Evolutionary conservation across 768 basidiomycete genomes (phyloP).

Genomic region (Lactifluus volemus): DNA sequence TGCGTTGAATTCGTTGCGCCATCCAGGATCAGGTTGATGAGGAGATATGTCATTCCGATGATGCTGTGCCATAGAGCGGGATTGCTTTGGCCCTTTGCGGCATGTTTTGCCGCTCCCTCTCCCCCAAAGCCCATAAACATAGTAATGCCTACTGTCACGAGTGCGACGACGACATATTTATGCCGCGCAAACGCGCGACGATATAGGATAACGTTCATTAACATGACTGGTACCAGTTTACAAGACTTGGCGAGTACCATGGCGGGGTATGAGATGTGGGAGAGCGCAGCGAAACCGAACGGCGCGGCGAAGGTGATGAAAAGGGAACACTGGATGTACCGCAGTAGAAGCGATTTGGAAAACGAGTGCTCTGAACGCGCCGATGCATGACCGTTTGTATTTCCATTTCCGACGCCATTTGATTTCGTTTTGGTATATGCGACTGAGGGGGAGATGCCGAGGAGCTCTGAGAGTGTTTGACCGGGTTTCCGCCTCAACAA

Average conservation of each 20-base stretch:
- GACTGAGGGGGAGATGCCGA: constrained; percentile 47
- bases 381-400: constrained; percentile 28
- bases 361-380: constrained; percentile 23
- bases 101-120: constrained; percentile 36
- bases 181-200: constrained; percentile 86
- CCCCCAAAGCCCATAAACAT: constrained; percentile 88
- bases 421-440: constrained; percentile 18
- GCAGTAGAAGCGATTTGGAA: constrained; percentile 48
- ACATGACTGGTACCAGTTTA: constrained; percentile 96
- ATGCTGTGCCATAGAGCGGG: constrained; percentile 45
- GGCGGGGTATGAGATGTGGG: constrained; percentile 95
- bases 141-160: constrained; percentile 87
- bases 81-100: constrained; percentile 29
- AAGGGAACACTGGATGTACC: constrained; percentile 76
- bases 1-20: constrained; percentile 94
- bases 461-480: constrained; percentile 43
- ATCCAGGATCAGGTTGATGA: constrained; percentile 85
- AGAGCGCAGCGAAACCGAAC: constrained; percentile 91
- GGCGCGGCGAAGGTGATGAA: constrained; percentile 90
- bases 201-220: constrained; percentile 95
- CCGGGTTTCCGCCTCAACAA: constrained; percentile 47
- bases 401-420: constrained; percentile 30
- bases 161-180: constrained; percentile 92
- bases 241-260: constrained; percentile 99
- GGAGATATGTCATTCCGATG: constrained; percentile 66